phyloP scores from a whole-genome alignment of 805 yeast genomes.

The Tetrapisispora pingtungensis region DNA sequence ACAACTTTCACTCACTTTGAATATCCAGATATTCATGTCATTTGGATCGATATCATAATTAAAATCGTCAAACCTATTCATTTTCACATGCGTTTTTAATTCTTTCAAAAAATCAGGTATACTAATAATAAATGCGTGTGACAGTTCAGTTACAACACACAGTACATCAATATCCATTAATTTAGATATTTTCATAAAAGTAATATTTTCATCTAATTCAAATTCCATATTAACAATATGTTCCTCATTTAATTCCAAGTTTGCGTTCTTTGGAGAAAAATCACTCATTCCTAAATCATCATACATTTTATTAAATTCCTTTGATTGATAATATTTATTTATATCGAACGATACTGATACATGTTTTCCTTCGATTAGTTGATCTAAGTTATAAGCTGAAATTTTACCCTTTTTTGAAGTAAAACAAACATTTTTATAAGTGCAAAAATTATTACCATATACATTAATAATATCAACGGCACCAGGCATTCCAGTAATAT shows the following conservation, averaged over 20 bases:
- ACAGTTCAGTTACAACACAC: constrained; percentile 46
- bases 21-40: background rate
- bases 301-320: background rate
- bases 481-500: constrained; percentile 1
- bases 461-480: background rate
- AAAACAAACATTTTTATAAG: background rate
- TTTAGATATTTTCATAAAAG: constrained; percentile 34
- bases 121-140: constrained; percentile 35
- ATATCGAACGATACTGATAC: background rate
- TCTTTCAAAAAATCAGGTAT: constrained; percentile 25
- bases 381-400: background rate
- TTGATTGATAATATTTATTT: background rate
- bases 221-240: background rate
- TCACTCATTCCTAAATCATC: background rate
- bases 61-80: no score
- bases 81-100: no score
- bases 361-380: background rate
- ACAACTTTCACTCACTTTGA: constrained; percentile 11
- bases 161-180: constrained; percentile 36
- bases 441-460: background rate
- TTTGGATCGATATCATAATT: background rate
- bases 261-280: background rate
- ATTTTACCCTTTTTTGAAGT: background rate
- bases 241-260: background rate
- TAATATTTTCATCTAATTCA: constrained; percentile 25